Percentiles rank a stretch among this genome's conserved stretches.
Conservation (phyloP, 164 flowering plant genomes). For the Hamamelis virginiana region DNA sequence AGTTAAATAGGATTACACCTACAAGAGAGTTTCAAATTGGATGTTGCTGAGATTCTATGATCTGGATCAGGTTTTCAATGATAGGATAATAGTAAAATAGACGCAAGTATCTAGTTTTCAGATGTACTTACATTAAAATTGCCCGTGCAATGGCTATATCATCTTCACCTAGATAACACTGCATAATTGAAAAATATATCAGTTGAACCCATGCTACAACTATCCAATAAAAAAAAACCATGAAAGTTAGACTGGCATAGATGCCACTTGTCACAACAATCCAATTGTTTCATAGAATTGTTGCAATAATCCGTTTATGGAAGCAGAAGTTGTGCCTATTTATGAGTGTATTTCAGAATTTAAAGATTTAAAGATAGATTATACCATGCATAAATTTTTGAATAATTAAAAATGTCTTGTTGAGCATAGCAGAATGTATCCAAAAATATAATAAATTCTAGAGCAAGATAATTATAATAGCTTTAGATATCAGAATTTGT, state of each 20-base stretch:
- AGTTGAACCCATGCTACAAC: neutral
- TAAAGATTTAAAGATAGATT: neutral
- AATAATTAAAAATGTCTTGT: neutral
- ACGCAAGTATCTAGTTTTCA: neutral
- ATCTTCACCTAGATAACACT: slow-evolving; percentile 99
- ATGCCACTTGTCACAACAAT: neutral
- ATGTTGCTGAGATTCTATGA: too few relatives aligned
- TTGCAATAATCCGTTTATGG: neutral
- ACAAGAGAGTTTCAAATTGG: too few relatives aligned
- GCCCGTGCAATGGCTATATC: slow-evolving; percentile 94
- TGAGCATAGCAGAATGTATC: neutral
- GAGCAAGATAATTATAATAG: neutral
- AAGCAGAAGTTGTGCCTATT: neutral
- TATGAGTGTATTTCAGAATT: too few relatives aligned
- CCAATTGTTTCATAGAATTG: neutral
- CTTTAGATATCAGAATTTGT: neutral
- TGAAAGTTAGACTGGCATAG: neutral
- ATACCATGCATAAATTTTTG: neutral
- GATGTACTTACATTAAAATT: slow-evolving; percentile 64
- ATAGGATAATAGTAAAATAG: slow-evolving; percentile 1
- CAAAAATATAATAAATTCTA: neutral
- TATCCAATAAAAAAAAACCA: neutral
- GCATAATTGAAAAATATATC: slow-evolving; percentile 24
- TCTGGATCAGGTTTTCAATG: neutral
- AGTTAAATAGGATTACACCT: too few relatives aligned